Conservation (phyloP, 768 basidiomycete genomes). For the Agrocybe pediades region DNA sequence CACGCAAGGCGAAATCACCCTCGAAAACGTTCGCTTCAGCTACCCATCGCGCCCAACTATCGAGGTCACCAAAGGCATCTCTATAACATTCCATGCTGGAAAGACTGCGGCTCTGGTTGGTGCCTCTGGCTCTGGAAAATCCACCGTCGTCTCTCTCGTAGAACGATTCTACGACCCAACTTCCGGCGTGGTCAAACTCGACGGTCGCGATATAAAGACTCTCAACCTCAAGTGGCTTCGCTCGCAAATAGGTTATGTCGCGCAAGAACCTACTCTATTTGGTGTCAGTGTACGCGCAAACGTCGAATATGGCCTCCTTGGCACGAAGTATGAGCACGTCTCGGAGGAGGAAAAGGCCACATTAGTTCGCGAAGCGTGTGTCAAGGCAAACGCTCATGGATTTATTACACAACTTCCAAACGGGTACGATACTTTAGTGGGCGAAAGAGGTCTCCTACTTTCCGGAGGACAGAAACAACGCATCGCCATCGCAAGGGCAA, state of each 20-base stretch:
- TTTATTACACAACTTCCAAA: conserved; percentile 71
- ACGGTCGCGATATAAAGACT: conserved; percentile 44
- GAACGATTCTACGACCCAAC: conserved; percentile 80
- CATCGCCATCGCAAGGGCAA: conserved; percentile 85
- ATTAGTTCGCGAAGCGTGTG: conserved; percentile 58
- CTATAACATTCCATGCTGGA: conserved; percentile 26
- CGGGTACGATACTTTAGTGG: conserved; percentile 78
- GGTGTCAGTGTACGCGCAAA: conserved; percentile 77
- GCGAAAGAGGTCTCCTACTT: conserved; percentile 86
- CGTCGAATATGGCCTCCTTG: conserved; percentile 61
- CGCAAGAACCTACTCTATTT: conserved; percentile 78
- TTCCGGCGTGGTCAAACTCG: conserved; percentile 58
- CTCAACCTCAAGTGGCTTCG: conserved; percentile 70
- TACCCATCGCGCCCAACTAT: conserved; percentile 19
- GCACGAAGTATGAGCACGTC: conserved; percentile 30
- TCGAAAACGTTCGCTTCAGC: conserved; percentile 15
- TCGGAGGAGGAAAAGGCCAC: conserved; percentile 39
- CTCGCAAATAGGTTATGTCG: conserved; percentile 75
- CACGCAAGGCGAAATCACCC: conserved; percentile 53
- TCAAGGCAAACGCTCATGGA: conserved; percentile 72
- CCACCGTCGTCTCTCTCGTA: conserved; percentile 74
- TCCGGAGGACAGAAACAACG: conserved; percentile 93
- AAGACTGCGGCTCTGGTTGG: conserved; percentile 84
- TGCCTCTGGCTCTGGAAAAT: conserved; percentile 83
- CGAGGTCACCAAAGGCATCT: conserved; percentile 13